Evolutionary conservation across 1,139 yeast genomes (phyloP), one percentile per base, ranked within the genome.

Genomic region (Protomyces arabidopsidicola): DNA sequence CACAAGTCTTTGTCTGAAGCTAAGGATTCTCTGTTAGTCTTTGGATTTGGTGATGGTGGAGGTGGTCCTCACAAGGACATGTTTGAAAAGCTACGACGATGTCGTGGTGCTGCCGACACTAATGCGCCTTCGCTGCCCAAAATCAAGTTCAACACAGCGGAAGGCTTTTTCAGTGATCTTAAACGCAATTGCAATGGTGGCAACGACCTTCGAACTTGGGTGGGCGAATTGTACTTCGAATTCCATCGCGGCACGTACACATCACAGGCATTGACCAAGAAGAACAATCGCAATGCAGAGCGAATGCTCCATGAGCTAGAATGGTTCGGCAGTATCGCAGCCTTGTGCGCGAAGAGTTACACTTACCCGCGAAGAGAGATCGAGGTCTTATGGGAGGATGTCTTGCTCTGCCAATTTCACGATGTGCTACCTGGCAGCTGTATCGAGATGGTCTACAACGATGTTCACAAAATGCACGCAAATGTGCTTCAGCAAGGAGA

Each of bases 201-300:
- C 54, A 73, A 76, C 53, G 79, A 77, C 12, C 80, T 93, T 62
- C 96, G 95, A 14, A 80, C 90, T 20, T 93, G 98, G 97, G 82
- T 82, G 57, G 98, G 98, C 53, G 98, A 93, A 75, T 82, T 93
- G 67, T 93, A 93, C 75, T 82, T 93, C 72, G 98, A 93, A 76
- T 90, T 87, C 77, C 98, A 93, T 75, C 84, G 98, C 74, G 98
- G 98, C 65, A 91, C 98, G 2, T 93, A 93, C 74, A 93, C 98
- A 3, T 84, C 96, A 1, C 98, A 93, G 74, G 95, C 96, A 0
- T 83, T 84, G 66, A 86, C 89, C 58, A 93, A 93, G 76, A 84
- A 83, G 72, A 82, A 84, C 72, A 88, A 90, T 84, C 82, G 98
- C 71, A 75, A 79, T 36, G 81, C 86, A n/a, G 98, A 93, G 75